A percentile compares a stretch with the other conserved stretches of the same genome.
Evolutionary conservation across 345 rosid species (phyloP).

Genomic region (Syzygium jambos): DNA sequence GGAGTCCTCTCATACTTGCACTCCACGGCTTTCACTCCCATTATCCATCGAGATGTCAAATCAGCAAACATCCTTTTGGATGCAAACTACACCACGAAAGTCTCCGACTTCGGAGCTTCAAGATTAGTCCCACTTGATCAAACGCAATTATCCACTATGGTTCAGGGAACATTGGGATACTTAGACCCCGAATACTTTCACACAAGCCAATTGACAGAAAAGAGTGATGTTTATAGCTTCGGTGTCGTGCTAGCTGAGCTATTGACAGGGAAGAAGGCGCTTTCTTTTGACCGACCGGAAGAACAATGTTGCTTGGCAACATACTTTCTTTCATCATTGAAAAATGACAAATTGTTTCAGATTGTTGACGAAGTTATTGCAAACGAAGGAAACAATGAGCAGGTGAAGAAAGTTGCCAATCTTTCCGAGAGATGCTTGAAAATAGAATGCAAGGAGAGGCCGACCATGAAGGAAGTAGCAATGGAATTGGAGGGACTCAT

Average conservation of each 20-base stretch:
- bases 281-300: constrained; percentile 10
- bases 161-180: constrained; percentile 38
- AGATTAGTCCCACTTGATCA: constrained; percentile 29
- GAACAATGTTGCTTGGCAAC: constrained; percentile 14
- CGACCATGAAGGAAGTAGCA: not conserved
- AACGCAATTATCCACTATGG: constrained; percentile 28
- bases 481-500: constrained; percentile 9
- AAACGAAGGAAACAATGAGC: not conserved
- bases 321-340: not conserved
- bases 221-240: constrained; percentile 44
- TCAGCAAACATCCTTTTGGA: constrained; percentile 34
- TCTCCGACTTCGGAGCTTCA: constrained; percentile 42
- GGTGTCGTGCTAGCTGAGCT: constrained; percentile 35
- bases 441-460: too few relatives aligned
- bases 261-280: constrained; percentile 19
- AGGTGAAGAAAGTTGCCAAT: too few relatives aligned
- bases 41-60: constrained; percentile 32
- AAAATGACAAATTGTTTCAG: not conserved
- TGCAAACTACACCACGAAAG: constrained; percentile 21
- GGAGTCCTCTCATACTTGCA: constrained; percentile 32
- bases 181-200: constrained; percentile 36
- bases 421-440: too few relatives aligned
- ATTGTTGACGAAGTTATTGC: constrained; percentile 12
- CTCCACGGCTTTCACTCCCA: constrained; percentile 17
- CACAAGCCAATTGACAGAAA: constrained; percentile 14